phyloP scores from a whole-genome alignment of 148 eudicot species.

The Arbutus unedo region DNA sequence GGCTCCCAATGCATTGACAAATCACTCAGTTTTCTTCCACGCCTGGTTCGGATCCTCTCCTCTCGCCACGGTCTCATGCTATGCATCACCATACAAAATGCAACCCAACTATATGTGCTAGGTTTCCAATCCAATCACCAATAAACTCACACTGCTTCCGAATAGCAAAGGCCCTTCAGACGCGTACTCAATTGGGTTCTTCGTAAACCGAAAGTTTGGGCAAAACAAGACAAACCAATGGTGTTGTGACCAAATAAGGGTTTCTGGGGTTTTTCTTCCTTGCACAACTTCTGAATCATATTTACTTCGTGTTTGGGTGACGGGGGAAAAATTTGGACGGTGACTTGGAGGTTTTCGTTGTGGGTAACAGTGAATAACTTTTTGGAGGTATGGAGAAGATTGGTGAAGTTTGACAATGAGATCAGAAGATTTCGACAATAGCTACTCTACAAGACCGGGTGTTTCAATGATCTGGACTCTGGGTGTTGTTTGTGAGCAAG shows the following conservation, averaged over 20 bases:
- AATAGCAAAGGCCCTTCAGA: neutral
- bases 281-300: neutral
- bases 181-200: neutral
- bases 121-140: neutral
- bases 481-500: neutral
- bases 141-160: neutral
- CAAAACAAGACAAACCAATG: neutral
- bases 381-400: neutral
- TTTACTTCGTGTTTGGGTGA: neutral
- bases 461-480: neutral
- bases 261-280: neutral
- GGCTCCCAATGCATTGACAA: no score
- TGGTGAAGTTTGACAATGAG: neutral
- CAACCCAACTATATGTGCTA: neutral
- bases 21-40: neutral
- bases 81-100: neutral
- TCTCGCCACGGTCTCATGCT: neutral
- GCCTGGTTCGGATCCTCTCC: neutral
- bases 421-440: no score
- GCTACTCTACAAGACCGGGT: no score
- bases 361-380: neutral
- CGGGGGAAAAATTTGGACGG: neutral
- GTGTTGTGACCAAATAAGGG: neutral
- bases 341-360: neutral
- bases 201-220: neutral